Conservation (phyloP, 345 rosid genomes). For the Citrus reticulata region DNA sequence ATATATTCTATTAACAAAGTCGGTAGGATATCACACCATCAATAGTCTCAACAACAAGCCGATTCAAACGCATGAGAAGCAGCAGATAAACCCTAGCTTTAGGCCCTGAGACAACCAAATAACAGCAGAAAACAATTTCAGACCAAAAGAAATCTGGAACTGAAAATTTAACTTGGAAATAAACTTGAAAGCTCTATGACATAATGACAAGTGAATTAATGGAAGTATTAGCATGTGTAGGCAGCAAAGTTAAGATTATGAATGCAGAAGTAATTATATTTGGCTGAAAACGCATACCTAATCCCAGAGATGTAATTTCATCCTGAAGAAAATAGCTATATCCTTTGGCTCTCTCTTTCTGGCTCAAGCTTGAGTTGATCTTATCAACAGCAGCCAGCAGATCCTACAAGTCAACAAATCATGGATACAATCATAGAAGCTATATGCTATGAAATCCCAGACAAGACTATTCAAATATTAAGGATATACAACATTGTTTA, state of each 20-base stretch:
- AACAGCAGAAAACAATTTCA: not conserved
- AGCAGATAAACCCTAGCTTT: conserved; percentile 61
- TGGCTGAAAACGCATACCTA: not conserved
- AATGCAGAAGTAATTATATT: not conserved
- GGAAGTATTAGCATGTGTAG: too few species aligned
- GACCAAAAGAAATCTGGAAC: too few species aligned
- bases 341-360: conserved; percentile 41
- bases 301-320: conserved; percentile 57
- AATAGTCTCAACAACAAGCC: conserved; percentile 52
- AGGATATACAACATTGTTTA: not conserved
- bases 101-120: conserved; percentile 38
- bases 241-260: not conserved
- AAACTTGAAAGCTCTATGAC: too few species aligned
- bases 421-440: not conserved
- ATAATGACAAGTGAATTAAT: too few species aligned
- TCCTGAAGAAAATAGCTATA: conserved; percentile 48
- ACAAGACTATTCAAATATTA: too few species aligned
- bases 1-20: conserved; percentile 14
- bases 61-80: conserved; percentile 61
- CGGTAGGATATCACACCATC: conserved; percentile 57
- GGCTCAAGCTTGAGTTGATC: conserved; percentile 50
- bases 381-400: conserved; percentile 64
- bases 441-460: not conserved
- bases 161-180: too few species aligned
- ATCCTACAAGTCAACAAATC: conserved; percentile 45